Percentiles rank a stretch among this genome's conserved stretches.
These are phyloP conservation scores for Citeromyces hawaiiensis DNA, from an alignment of 1,139 yeast genomes.

Conservation along the genomic window DNA sequence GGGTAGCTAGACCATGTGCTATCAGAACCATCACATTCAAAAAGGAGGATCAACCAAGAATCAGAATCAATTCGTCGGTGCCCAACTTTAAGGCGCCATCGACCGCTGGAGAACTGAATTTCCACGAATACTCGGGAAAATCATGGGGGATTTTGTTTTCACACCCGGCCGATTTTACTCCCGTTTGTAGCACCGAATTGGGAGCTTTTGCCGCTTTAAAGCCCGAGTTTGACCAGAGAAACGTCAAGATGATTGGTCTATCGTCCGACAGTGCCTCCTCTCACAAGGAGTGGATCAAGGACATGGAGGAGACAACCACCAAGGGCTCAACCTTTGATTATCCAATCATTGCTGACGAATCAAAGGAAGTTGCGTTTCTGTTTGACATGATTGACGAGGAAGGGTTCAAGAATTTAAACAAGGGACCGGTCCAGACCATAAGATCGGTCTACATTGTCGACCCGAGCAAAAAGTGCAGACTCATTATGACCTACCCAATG, in stretches of 20 bases:
- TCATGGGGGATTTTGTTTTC: constrained; percentile 80
- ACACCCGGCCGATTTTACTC: constrained; percentile 92
- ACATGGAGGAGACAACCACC: constrained; percentile 65
- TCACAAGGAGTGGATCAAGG: constrained; percentile 76
- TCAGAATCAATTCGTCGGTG: constrained; percentile 52
- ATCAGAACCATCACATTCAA: constrained; percentile 32
- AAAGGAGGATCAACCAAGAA: constrained; percentile 54
- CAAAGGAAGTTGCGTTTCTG: constrained; percentile 66
- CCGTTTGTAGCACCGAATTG: constrained; percentile 89
- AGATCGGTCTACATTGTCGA: constrained; percentile 85
- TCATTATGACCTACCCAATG: constrained; percentile 78
- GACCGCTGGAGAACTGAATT: constrained; percentile 57
- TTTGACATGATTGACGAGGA: constrained; percentile 90
- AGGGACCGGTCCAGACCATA: constrained; percentile 58
- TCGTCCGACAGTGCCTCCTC: constrained; percentile 70
- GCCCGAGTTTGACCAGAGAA: constrained; percentile 71
- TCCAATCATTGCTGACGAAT: constrained; percentile 81
- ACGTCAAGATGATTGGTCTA: constrained; percentile 74
- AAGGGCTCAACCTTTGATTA: constrained; percentile 56
- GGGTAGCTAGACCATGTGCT: constrained; percentile 5
- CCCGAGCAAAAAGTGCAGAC: constrained; percentile 74
- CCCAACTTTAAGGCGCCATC: constrained; percentile 78
- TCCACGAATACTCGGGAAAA: constrained; percentile 73
- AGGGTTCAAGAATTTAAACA: constrained; percentile 65
- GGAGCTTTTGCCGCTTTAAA: constrained; percentile 83